A percentile compares a stretch with the other conserved stretches of the same genome.
These are phyloP conservation scores for Epichloe hybrida DNA, from an alignment of 2,329 filamentous ascomycete species.

Conservation along the genomic window DNA sequence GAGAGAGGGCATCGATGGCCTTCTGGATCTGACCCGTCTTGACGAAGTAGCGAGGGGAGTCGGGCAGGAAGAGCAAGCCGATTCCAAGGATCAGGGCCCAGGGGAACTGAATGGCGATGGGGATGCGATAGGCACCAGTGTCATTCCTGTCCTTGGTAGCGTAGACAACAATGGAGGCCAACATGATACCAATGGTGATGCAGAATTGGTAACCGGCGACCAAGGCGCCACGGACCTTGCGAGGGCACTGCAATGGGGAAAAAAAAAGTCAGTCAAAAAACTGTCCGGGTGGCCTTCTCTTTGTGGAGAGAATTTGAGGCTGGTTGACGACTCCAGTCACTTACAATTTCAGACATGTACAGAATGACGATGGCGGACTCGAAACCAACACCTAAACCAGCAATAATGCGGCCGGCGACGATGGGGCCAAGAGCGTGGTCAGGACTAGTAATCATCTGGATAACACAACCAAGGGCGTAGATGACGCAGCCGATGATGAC, in stretches of 20 bases:
- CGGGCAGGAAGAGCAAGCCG: constrained; percentile 66
- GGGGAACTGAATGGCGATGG: constrained; percentile 65
- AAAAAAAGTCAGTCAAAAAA: not conserved
- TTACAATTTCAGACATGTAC: constrained; percentile 74
- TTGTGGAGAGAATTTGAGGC: not conserved
- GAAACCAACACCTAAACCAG: constrained; percentile 68
- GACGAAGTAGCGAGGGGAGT: constrained; percentile 77
- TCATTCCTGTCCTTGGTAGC: constrained; percentile 48
- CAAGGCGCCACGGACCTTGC: constrained; percentile 62
- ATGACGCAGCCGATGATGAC: constrained; percentile 58
- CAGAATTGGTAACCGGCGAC: constrained; percentile 79
- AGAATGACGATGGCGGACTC: constrained; percentile 69
- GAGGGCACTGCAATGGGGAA: constrained; percentile 29
- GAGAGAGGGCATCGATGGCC: constrained; percentile 48
- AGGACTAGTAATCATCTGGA: constrained; percentile 46
- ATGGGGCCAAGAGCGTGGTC: constrained; percentile 43
- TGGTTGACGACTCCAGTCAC: constrained; percentile 7
- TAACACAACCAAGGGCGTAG: constrained; percentile 54
- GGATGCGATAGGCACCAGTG: constrained; percentile 63
- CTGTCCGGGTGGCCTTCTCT: not conserved
- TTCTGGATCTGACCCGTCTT: constrained; percentile 57
- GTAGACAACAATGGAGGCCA: constrained; percentile 65
- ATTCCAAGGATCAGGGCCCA: constrained; percentile 64
- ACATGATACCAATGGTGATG: constrained; percentile 64
- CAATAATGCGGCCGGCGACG: constrained; percentile 60